These are phyloP conservation scores for Prunus davidiana DNA, from an alignment of 306 rosid species.

Conservation along the genomic window DNA sequence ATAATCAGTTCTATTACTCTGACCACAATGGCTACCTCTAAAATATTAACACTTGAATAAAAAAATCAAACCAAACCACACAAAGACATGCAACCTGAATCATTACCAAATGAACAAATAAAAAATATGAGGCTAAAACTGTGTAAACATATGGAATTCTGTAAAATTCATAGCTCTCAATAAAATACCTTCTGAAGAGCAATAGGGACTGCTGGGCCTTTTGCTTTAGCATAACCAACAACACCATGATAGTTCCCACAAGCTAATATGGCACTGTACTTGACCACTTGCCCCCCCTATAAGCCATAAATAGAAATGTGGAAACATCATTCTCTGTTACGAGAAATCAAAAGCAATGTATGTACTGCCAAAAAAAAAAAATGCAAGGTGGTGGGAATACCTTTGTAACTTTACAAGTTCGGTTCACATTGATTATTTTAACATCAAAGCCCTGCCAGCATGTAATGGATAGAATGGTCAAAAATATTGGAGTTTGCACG, in stretches of 20 bases:
- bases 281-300: constrained; percentile 90
- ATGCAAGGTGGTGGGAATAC: constrained; percentile 29
- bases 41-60: neutral
- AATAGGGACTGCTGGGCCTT: constrained; percentile 77
- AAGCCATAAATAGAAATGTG: constrained; percentile 3
- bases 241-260: constrained; percentile 94
- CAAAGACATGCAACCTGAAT: neutral
- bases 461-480: neutral
- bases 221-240: constrained; percentile 90
- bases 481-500: neutral
- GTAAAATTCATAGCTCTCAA: constrained; percentile 17
- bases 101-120: neutral
- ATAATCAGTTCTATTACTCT: neutral
- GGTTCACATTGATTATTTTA: constrained; percentile 77
- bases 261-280: constrained; percentile 79
- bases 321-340: neutral
- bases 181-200: constrained; percentile 80
- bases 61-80: neutral
- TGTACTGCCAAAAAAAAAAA: constrained; percentile 1
- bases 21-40: neutral
- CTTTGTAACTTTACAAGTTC: constrained; percentile 95
- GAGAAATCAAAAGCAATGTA: neutral
- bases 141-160: neutral
- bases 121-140: neutral
- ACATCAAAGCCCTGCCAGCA: constrained; percentile 86